Evolutionary conservation across 768 basidiomycete genomes (phyloP).

Genomic region (Amanita rimosa): DNA sequence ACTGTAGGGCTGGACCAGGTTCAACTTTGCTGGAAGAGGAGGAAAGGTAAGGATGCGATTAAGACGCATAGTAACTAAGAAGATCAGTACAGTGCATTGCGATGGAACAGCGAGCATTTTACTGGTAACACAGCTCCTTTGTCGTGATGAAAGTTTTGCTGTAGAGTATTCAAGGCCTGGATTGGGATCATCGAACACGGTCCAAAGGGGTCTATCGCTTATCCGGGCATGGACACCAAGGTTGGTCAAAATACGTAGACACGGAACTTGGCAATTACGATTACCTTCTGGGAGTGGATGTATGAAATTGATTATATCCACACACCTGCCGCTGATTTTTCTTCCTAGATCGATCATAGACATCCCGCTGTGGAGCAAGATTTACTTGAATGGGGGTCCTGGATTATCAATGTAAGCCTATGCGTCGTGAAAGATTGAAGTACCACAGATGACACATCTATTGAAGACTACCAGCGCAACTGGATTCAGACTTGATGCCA

Average conservation of each 20-base stretch:
- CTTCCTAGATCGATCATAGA: slow-evolving; percentile 62
- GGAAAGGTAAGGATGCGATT: slow-evolving; percentile 38
- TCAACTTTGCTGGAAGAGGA: slow-evolving; percentile 69
- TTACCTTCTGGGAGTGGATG: slow-evolving; percentile 68
- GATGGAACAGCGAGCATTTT: slow-evolving; percentile 74
- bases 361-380: slow-evolving; percentile 76
- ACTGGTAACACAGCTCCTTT: slow-evolving; percentile 37
- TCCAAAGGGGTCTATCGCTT: slow-evolving; percentile 66
- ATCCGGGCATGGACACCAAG: slow-evolving; percentile 49
- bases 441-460: not conserved
- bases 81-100: slow-evolving; percentile 54
- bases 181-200: slow-evolving; percentile 67
- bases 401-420: slow-evolving; percentile 44
- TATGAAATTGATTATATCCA: slow-evolving; percentile 18
- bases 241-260: slow-evolving; percentile 79
- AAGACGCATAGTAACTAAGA: not conserved
- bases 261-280: slow-evolving; percentile 83
- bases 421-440: not conserved
- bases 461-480: slow-evolving; percentile 50
- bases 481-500: slow-evolving; percentile 84
- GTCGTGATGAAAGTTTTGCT: not conserved
- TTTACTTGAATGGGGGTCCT: slow-evolving; percentile 64
- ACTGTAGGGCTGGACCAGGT: slow-evolving; percentile 73
- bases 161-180: slow-evolving; percentile 41
- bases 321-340: not conserved